Evolutionary conservation across 2,329 filamentous ascomycete genomes (phyloP), one percentile per base, ranked within the genome.

Genomic region (Hypoxylon sp.): DNA sequence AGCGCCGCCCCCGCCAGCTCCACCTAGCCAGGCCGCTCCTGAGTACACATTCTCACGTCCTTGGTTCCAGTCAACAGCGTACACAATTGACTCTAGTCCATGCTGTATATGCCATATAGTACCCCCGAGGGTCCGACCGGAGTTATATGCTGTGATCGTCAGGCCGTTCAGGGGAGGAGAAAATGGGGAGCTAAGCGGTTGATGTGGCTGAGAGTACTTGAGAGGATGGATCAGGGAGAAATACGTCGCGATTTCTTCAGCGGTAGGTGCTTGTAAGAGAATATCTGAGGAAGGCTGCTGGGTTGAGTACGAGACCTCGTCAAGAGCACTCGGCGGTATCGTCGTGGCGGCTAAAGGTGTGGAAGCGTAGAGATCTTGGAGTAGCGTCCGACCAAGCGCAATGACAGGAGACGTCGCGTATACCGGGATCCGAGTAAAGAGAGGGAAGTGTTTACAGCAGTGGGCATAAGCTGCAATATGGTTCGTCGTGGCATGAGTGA

Each of bases 41-140:
- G 95, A 90, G 64, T 97, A 90, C 14, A 98, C 94, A 79, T 97
- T 97, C 77, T 99, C 96, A 71, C 93, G 89, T n/a, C 92, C 93
- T 79, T 97, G 94, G 73, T 97, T 97, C 96, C 96, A 99, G 75
- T 98, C 95, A 16, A 97, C 93, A 0, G 96, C 95, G 74, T 99
- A 98, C 0, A 99, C 94, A 43, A 99, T 95, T 0, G 94, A 97
- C 78, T 99, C 96, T 76, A 97, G 86, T 0, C 94, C 94, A 81
- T 98, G 94, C 74, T 98, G 95, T 70, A 99, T 94, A 75, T 98
- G 95, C 96, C 96, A 99, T 82, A 99, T 97, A 23, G 96, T 98
- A 60, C 96, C 96, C 78, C 96, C 96, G 0, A 98, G 87, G 0
- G 95, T 97, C 77, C 97, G 95, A 69, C 96, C 96, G 6, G 96